Evolutionary conservation across 371 early-diverging fungal species (phyloP), one percentile per base, ranked within the genome.

Genomic region (Mortierella sp.): DNA sequence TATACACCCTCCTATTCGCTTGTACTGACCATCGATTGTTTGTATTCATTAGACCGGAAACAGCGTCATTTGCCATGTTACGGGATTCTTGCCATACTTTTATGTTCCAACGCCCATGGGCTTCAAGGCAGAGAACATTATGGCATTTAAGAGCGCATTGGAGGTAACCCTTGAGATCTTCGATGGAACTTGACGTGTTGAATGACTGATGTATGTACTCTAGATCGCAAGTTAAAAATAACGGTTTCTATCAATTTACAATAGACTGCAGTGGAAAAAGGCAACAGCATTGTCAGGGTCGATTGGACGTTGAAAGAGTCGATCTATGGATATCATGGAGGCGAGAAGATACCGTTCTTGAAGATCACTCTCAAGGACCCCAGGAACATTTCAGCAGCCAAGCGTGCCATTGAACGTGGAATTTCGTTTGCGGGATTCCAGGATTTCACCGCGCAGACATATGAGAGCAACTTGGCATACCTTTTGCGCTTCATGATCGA

Each of bases 401-500:
- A 78, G 76, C 81, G 89, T 60, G 31, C 73, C 24, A 50, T 89
- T 0, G 95, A 95, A 68, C 77, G 81, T 57, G 97, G 92, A 9
- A 78, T 94, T 65, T 90, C 84, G 16, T 83, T 77, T 63, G 76
- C 79, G 54, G 80, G 76, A 54, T 89, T 81, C 75, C 26, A 73
- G 1, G 82, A 80, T 50, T 88, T 90, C 60, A 84, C 94, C 2
- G 88, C 90, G 82, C 88, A 90, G 93, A 94, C 95, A 0, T 99
- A 93, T 88, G 99, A 99, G 84, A 96, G 96, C 88, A 99, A 98
- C 84, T 84, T 99, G 55, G 94, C 95, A 14, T 99, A 94, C 89
- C 90, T 96, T 0, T 84, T 99, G 31, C 93, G 99, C 44, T 99
- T 99, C 89, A 99, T 99, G 99, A 98, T 99, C 84, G 99, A 99